Conservation (phyloP, 345 rosid species). For the Rubroshorea leprosula region DNA sequence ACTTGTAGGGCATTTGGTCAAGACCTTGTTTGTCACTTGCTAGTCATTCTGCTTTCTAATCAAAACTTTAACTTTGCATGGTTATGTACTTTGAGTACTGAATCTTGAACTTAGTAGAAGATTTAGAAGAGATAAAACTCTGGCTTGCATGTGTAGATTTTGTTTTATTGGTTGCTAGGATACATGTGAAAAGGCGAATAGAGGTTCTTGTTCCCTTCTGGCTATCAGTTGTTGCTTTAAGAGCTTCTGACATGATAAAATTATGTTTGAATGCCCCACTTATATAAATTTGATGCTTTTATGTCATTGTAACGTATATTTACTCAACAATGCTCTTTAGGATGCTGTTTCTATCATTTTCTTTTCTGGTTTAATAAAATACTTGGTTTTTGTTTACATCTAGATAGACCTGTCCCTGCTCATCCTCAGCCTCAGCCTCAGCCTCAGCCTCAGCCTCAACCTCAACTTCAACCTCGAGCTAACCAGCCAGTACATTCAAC, state of each 20-base stretch:
- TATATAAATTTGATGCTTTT: neutral
- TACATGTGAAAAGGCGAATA: neutral
- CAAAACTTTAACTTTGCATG: neutral
- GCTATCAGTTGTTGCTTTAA: too few species aligned
- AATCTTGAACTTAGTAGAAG: neutral
- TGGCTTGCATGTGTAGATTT: neutral
- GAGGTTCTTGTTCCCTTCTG: neutral
- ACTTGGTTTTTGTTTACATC: conserved; percentile 10
- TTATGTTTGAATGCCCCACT: too few species aligned
- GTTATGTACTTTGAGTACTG: neutral
- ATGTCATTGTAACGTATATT: neutral
- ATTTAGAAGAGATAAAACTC: neutral
- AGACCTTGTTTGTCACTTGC: neutral
- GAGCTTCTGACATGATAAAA: too few species aligned
- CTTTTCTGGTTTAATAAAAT: neutral
- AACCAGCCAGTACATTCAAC: conserved; percentile 32
- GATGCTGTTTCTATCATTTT: neutral
- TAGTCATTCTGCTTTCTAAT: neutral
- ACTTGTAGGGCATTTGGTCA: too few species aligned
- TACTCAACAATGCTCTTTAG: neutral
- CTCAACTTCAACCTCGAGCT: conserved; percentile 29
- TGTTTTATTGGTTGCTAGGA: neutral
- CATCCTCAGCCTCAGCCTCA: conserved; percentile 21
- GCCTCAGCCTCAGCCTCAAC: conserved; percentile 22
- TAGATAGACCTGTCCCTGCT: conserved; percentile 33